Base-by-base conservation (phyloP, 331 rosid species). In the Phaseolus coccineus region DNA sequence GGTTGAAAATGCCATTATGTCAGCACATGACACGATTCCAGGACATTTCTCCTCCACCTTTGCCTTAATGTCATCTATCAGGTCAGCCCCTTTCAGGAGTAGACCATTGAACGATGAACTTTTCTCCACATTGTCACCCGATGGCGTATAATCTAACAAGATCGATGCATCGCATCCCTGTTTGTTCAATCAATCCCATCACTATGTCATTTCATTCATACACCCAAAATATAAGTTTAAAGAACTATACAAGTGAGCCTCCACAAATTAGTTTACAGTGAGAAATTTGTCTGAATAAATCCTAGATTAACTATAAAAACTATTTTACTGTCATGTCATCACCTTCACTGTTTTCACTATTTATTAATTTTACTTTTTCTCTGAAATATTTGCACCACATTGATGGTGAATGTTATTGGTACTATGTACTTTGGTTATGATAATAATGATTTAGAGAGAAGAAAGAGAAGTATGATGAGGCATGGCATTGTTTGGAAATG, bases 161-260 rank as follows among this genome's bases (percentile, higher is more conserved):
- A 90, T 5, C 4, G 98, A 94, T 11, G 91, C 93, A 81, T 91
- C 98, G 39, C 98, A 94, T 8, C 97, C 97, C 97, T 94, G 84
- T 63, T 72, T 35, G 2, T 2, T 40, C 14, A 33, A 52, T 40
- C 14, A 33, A 52, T 30, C n/a, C 8, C 35, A 13, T 42, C 56
- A 6, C 13, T n/a, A 19, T 35, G 7, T 8, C 69, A 15, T 33
- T 30, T 61, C 40, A 27, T 58, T 6, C 24, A 14, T 33, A 33
- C 4, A 33, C 4, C 37, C 3, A 33, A 33, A 33, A 33, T 33
- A 33, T 33, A 33, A 33, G 4, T 19, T 19, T 19, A 19, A 19
- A 19, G 22, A 19, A 19, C 22, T 33, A 33, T 33, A 33, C 37
- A 33, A 4, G 4, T 33, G 37, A 33, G 5, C 37, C 37, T 33